These are phyloP conservation scores for Mycena albidolilacea DNA, from an alignment of 768 basidiomycete species.

Conservation along the genomic window DNA sequence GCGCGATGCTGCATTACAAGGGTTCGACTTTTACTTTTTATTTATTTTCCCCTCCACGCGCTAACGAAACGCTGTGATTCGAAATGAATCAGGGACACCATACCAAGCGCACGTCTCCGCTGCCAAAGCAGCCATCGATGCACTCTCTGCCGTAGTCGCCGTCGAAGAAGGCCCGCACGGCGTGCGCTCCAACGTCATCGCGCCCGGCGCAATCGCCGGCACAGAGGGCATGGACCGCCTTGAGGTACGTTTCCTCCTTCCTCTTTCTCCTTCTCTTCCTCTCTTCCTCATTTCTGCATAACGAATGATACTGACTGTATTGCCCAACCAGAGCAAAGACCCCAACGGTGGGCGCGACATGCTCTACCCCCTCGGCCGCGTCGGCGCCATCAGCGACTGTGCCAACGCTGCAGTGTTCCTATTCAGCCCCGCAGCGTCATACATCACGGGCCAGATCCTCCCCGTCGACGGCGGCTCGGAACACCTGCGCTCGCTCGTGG, in stretches of 20 bases:
- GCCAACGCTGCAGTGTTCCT: slow-evolving; percentile 84
- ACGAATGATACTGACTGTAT: not conserved
- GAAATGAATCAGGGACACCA: slow-evolving; percentile 68
- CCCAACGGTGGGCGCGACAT: slow-evolving; percentile 32
- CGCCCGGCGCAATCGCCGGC: slow-evolving; percentile 85
- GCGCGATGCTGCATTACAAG: slow-evolving; percentile 88
- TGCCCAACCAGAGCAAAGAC: slow-evolving; percentile 32
- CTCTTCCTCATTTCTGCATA: not conserved
- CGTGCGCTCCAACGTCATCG: slow-evolving; percentile 90
- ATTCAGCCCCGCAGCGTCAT: slow-evolving; percentile 85
- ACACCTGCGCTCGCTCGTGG: slow-evolving; percentile 60
- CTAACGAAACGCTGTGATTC: not conserved
- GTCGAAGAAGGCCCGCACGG: slow-evolving; percentile 96
- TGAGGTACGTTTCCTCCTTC: slow-evolving; percentile 26
- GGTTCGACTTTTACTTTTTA: slow-evolving; percentile 60
- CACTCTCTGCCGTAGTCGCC: slow-evolving; percentile 87
- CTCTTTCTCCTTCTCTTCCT: not conserved
- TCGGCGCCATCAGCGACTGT: slow-evolving; percentile 73
- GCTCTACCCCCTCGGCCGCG: slow-evolving; percentile 63
- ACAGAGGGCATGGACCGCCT: slow-evolving; percentile 86
- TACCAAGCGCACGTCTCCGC: slow-evolving; percentile 96
- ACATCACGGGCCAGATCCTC: slow-evolving; percentile 83
- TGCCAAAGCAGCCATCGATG: slow-evolving; percentile 95
- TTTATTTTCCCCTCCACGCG: not conserved
- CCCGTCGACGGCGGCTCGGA: slow-evolving; percentile 78